A percentile compares a stretch with the other conserved stretches of the same genome.
Conservation (phyloP, 139 green algal species). For the Closterium sp. region DNA sequence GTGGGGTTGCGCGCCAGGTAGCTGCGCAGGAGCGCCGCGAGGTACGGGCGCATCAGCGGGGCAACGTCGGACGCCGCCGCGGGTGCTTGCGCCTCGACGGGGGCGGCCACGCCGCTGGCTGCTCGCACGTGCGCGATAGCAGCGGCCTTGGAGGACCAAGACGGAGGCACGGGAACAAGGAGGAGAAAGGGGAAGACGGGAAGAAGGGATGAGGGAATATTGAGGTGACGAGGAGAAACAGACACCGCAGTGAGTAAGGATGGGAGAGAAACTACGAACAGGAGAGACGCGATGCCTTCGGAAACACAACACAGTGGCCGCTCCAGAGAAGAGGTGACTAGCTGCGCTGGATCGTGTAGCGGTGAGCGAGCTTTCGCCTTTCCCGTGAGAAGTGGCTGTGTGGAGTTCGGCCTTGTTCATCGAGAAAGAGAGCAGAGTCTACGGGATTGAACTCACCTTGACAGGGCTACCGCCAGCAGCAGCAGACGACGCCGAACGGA, state of each 20-base stretch:
- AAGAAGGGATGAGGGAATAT: too few species aligned
- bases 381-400: neutral
- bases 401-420: neutral
- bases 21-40: slow-evolving; percentile 5
- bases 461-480: neutral
- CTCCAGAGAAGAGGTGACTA: neutral
- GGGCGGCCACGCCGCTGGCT: neutral
- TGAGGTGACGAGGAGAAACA: too few species aligned
- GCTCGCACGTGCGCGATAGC: neutral
- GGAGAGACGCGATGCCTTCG: neutral
- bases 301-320: too few species aligned
- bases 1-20: slow-evolving; percentile 32
- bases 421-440: neutral
- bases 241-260: neutral
- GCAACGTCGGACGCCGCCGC: neutral
- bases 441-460: neutral
- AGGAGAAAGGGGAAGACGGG: neutral
- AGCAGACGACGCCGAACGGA: neutral
- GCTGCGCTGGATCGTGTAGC: neutral
- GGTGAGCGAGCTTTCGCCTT: neutral
- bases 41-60: slow-evolving; percentile 2
- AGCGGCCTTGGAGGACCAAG: neutral
- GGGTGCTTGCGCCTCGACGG: neutral
- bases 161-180: neutral
- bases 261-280: neutral